Conservation (phyloP, 1,284 basidiomycete genomes). For the Apiotrichum akiyoshidainum region DNA sequence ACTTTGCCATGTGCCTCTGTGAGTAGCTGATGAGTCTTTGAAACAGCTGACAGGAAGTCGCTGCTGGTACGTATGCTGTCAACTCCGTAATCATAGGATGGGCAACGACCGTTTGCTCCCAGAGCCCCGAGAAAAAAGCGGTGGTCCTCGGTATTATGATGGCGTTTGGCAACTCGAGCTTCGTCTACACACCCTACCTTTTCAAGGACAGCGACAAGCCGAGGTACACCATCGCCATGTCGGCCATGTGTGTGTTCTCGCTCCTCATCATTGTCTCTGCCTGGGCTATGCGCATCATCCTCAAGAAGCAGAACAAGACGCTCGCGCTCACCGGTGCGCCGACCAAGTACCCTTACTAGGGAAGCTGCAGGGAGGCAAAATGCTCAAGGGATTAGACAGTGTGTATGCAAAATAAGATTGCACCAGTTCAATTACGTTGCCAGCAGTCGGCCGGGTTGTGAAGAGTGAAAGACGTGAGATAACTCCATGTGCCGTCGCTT, state of each 20-base stretch:
- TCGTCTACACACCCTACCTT: constrained; percentile 38
- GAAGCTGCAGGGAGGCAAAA: no score
- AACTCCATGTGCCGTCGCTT: no score
- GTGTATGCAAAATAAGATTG: no score
- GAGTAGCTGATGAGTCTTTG: no score
- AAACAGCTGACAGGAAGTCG: no score
- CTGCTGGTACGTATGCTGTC: constrained; percentile 33
- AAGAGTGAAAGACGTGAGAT: no score
- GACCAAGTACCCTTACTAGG: constrained; percentile 21
- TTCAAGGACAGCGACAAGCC: constrained; percentile 31
- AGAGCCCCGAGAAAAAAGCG: constrained; percentile 32
- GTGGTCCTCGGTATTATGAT: constrained; percentile 34
- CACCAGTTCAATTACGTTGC: no score
- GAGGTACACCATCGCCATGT: constrained; percentile 23
- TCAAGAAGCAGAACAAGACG: constrained; percentile 20
- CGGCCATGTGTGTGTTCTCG: constrained; percentile 25
- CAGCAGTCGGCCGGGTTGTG: no score
- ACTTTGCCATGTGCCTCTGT: constrained; percentile 33
- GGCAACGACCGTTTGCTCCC: constrained; percentile 37
- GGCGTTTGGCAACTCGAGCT: constrained; percentile 23
- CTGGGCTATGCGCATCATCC: constrained; percentile 22
- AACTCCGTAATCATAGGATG: constrained; percentile 36
- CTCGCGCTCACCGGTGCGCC: constrained; percentile 12
- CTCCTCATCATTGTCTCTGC: constrained; percentile 14
- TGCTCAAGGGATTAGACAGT: no score